Conservation (phyloP, 257 asterid species). For the Prunella vulgaris region DNA sequence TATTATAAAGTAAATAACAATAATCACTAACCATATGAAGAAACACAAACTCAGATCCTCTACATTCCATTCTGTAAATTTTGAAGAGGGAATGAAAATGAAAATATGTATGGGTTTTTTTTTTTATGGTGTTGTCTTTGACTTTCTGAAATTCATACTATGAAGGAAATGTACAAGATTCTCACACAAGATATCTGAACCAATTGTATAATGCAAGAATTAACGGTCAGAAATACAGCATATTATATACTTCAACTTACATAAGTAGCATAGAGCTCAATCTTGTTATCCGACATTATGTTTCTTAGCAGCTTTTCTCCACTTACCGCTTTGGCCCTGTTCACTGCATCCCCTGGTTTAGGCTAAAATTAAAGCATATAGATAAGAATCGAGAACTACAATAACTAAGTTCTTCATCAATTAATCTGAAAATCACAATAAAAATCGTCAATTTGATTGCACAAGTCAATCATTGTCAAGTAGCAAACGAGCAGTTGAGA, state of each 20-base stretch:
- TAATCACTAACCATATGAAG: neutral
- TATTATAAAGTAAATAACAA: neutral
- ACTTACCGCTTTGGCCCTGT: constrained; percentile 60
- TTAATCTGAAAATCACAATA: neutral
- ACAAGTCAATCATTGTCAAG: neutral
- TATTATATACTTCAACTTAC: constrained; percentile 41
- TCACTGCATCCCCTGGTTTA: constrained; percentile 61
- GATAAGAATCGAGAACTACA: neutral
- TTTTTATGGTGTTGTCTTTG: no score
- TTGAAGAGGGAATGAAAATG: no score
- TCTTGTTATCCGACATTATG: constrained; percentile 78
- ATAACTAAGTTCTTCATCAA: neutral
- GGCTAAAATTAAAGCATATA: constrained; percentile 38
- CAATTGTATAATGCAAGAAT: neutral
- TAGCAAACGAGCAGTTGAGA: neutral
- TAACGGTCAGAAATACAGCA: no score
- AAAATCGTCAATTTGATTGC: neutral
- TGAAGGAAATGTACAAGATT: no score
- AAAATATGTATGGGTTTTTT: no score
- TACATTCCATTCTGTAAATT: neutral
- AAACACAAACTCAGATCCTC: neutral
- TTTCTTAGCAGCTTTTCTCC: constrained; percentile 86
- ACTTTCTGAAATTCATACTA: no score
- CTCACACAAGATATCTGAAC: neutral
- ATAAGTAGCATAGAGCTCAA: constrained; percentile 79